Conservation (phyloP, 805 yeast genomes). For the Scheffersomyces ergatensis region DNA sequence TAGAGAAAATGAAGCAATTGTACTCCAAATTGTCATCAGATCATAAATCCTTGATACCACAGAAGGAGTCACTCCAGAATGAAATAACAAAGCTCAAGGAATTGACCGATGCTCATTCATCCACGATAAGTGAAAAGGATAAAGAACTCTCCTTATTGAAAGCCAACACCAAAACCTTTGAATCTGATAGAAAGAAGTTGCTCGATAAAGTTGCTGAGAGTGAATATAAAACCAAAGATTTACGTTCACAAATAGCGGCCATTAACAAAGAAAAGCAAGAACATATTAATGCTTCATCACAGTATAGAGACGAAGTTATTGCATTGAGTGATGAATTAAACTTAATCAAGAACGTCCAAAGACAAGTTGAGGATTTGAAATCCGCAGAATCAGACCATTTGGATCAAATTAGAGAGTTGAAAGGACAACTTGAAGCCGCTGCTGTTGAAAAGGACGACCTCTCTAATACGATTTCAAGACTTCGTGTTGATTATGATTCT, state of each 20-base stretch:
- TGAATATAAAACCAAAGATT: slow-evolving; percentile 9
- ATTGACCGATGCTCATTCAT: slow-evolving; percentile 8
- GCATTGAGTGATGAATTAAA: slow-evolving; percentile 2
- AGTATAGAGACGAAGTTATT: slow-evolving; percentile 1
- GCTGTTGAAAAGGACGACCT: slow-evolving; percentile 11
- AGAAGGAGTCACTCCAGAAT: slow-evolving; percentile 8
- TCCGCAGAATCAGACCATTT: slow-evolving; percentile 11
- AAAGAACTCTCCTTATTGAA: slow-evolving; percentile 12
- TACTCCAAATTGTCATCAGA: slow-evolving; percentile 6
- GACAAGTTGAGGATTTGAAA: not conserved
- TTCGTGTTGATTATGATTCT: slow-evolving; percentile 21
- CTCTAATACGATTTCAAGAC: slow-evolving; percentile 8
- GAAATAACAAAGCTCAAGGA: slow-evolving; percentile 11
- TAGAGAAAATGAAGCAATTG: slow-evolving; percentile 7
- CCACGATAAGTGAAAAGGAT: slow-evolving; percentile 8
- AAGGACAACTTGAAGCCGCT: slow-evolving; percentile 15
- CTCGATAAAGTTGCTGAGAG: slow-evolving; percentile 13
- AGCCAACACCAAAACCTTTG: slow-evolving; percentile 8
- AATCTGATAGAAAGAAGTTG: slow-evolving; percentile 10
- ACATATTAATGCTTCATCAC: not conserved
- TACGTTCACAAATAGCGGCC: slow-evolving; percentile 5
- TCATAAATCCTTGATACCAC: slow-evolving; percentile 5
- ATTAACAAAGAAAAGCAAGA: slow-evolving; percentile 1
- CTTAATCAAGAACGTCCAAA: not conserved
- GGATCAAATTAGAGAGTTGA: slow-evolving; percentile 12